phyloP scores from a whole-genome alignment of 2,329 filamentous ascomycete genomes.

The Tolypocladium endophyticum region DNA sequence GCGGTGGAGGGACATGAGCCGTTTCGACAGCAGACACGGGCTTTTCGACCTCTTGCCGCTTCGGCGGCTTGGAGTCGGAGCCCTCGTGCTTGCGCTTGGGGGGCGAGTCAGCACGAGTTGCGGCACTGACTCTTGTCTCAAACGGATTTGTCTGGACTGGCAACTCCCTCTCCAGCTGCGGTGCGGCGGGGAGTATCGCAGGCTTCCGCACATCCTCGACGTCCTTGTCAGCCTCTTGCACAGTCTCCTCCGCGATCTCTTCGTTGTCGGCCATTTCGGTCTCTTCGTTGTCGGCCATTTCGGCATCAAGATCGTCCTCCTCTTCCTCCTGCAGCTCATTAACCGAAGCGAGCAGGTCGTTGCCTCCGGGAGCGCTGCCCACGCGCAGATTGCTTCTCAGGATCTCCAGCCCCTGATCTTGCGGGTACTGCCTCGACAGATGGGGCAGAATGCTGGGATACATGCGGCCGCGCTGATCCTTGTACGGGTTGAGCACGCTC shows the following conservation, averaged over 20 bases:
- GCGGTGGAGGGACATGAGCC: conserved; percentile 8
- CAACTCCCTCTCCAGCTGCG: conserved; percentile 12
- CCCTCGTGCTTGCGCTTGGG: conserved; percentile 30
- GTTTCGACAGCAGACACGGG: conserved; percentile 1
- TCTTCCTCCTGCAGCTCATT: conserved; percentile 28
- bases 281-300: conserved; percentile 9
- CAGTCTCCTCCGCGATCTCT: neutral
- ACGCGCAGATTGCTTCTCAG: conserved; percentile 50
- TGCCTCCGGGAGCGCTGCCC: conserved; percentile 13
- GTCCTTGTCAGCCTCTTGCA: neutral
- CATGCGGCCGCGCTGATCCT: conserved; percentile 50
- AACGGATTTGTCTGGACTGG: conserved; percentile 26
- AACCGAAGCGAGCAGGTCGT: conserved; percentile 16
- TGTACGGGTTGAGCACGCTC: conserved; percentile 70
- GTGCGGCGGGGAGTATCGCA: conserved; percentile 7
- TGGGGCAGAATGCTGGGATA: conserved; percentile 73
- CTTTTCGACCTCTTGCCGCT: conserved; percentile 29
- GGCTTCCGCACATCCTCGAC: conserved; percentile 7
- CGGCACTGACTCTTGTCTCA: conserved; percentile 11
- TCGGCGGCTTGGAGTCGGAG: conserved; percentile 21
- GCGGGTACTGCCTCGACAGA: conserved; percentile 54
- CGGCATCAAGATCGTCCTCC: conserved; percentile 25
- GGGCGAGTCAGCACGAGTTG: conserved; percentile 15
- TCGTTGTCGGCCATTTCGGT: conserved; percentile 13
- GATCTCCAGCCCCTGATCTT: conserved; percentile 59